Conservation (phyloP, 495 filamentous ascomycete genomes). For the Amorphotheca resinae region DNA sequence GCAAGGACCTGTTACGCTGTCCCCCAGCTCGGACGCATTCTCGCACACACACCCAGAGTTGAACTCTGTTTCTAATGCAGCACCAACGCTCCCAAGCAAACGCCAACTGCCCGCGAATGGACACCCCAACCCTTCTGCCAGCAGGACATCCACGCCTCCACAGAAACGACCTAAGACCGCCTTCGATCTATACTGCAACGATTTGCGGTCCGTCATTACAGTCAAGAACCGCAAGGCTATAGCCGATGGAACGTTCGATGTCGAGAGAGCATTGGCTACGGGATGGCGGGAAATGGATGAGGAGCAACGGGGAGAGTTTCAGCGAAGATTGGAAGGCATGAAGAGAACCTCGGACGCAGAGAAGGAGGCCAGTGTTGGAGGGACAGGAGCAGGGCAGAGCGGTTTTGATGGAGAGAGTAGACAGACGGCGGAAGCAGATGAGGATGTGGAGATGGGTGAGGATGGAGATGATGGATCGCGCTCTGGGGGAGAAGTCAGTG, state of each 20-base stretch:
- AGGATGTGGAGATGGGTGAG: constrained; percentile 33
- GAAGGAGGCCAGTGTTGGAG: constrained; percentile 18
- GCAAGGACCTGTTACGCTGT: constrained; percentile 27
- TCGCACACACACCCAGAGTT: constrained; percentile 22
- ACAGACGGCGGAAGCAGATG: constrained; percentile 16
- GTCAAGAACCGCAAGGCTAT: constrained; percentile 27
- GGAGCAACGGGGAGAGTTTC: constrained; percentile 32
- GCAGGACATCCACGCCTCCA: constrained; percentile 19
- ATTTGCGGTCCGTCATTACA: constrained; percentile 27
- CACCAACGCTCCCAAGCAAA: background rate
- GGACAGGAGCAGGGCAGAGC: constrained; percentile 8
- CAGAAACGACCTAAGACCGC: constrained; percentile 33
- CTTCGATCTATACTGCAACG: constrained; percentile 40
- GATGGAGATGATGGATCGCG: constrained; percentile 8
- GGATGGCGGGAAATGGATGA: constrained; percentile 36
- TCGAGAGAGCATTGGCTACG: constrained; percentile 35
- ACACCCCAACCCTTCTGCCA: constrained; percentile 4
- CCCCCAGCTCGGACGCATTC: constrained; percentile 25
- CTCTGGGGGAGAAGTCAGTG: constrained; percentile 6
- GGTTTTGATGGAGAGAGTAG: constrained; percentile 3
- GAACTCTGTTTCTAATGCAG: constrained; percentile 4
- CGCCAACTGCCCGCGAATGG: constrained; percentile 14
- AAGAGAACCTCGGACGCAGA: constrained; percentile 18
- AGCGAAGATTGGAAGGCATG: constrained; percentile 28
- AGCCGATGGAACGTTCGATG: constrained; percentile 23